These are phyloP conservation scores for Phaffia australis DNA, from an alignment of 768 basidiomycete species.

Conservation along the genomic window DNA sequence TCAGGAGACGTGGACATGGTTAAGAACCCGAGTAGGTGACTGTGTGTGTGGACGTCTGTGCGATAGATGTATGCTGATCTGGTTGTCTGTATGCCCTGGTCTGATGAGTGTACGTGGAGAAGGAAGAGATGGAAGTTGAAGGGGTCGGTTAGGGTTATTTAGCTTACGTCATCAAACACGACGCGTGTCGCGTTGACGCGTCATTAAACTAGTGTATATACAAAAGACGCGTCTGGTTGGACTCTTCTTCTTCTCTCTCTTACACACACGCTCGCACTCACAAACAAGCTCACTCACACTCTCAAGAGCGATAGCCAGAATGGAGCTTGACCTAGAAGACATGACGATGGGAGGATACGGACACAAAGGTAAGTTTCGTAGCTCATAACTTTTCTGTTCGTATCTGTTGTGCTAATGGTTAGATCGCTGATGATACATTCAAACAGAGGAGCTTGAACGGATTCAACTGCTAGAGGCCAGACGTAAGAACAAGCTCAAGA, in stretches of 20 bases:
- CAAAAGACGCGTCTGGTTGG: too few relatives aligned
- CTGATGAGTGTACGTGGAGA: constrained; percentile 4
- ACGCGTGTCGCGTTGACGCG: neutral
- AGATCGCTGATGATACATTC: too few relatives aligned
- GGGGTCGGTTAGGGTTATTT: neutral
- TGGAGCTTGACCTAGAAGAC: constrained; percentile 1
- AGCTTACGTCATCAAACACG: neutral
- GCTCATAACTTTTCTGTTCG: too few relatives aligned
- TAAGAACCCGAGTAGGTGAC: neutral
- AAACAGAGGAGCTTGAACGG: constrained; percentile 19
- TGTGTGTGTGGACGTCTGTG: neutral
- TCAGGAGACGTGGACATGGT: constrained; percentile 13
- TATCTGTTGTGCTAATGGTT: too few relatives aligned
- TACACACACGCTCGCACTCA: neutral
- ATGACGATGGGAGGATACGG: constrained; percentile 22
- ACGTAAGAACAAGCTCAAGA: neutral
- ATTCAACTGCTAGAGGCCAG: neutral
- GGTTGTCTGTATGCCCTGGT: neutral
- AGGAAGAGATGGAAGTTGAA: neutral
- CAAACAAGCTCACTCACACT: neutral
- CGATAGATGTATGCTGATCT: neutral
- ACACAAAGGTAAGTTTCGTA: neutral
- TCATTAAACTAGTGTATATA: too few relatives aligned
- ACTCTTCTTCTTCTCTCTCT: neutral
- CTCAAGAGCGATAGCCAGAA: too few relatives aligned